Conservation (phyloP, 2,329 filamentous ascomycete species). For the Nakataea oryzae region DNA sequence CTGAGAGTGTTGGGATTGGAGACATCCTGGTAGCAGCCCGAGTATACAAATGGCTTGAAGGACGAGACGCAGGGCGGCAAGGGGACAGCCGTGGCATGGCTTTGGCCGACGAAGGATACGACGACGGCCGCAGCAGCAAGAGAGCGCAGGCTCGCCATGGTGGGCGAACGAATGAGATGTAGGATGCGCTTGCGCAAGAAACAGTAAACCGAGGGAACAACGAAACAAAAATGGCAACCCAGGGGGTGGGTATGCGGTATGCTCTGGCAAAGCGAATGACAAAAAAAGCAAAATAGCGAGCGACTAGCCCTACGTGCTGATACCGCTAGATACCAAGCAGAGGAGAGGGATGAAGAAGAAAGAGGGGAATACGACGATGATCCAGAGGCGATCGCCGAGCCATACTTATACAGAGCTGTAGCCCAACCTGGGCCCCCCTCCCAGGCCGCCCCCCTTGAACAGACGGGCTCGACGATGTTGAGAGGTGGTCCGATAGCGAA, state of each 20-base stretch:
- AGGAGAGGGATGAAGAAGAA: background rate
- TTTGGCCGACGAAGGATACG: constrained; percentile 23
- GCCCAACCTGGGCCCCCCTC: too few species aligned
- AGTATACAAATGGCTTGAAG: constrained; percentile 35
- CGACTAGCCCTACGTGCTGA: background rate
- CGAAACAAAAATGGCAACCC: background rate
- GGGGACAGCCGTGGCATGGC: constrained; percentile 30
- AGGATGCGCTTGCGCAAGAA: background rate
- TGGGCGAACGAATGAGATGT: background rate
- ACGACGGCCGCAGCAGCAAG: constrained; percentile 24
- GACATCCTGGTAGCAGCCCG: constrained; percentile 34
- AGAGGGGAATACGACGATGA: background rate
- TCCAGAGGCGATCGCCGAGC: background rate
- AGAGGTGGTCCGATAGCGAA: background rate
- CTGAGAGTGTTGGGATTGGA: constrained; percentile 23
- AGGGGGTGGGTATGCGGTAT: background rate
- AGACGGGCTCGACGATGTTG: background rate
- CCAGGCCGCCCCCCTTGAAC: background rate
- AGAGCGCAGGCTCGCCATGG: constrained; percentile 20
- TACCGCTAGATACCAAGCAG: background rate
- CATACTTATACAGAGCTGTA: background rate
- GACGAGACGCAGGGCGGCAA: constrained; percentile 31
- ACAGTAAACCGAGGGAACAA: background rate
- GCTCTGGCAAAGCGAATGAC: background rate
- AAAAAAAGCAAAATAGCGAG: constrained; percentile 1